A percentile compares a stretch with the other conserved stretches of the same genome.
Conservation (phyloP, 148 eudicot genomes). For the Chenopodium suecicum region DNA sequence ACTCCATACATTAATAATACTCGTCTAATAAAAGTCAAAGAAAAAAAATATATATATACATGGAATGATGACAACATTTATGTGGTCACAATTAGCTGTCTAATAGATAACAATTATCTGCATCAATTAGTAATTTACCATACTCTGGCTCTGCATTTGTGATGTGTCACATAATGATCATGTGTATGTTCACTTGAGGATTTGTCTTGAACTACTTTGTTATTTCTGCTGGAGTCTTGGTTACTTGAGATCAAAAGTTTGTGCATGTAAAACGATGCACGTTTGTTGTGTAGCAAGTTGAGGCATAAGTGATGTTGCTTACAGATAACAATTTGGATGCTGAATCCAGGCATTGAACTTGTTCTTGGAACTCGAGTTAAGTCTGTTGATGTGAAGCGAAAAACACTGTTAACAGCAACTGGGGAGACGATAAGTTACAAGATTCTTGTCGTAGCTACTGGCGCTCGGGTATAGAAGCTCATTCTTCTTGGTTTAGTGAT, state of each 20-base stretch:
- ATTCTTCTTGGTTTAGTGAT: constrained; percentile 20
- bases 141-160: background rate
- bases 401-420: constrained; percentile 75
- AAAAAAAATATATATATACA: background rate
- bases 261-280: background rate
- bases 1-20: background rate
- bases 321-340: constrained; percentile 12
- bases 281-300: constrained; percentile 3
- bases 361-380: constrained; percentile 90
- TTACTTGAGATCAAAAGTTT: background rate
- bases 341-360: constrained; percentile 75
- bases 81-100: background rate
- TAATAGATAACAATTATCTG: background rate
- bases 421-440: constrained; percentile 99
- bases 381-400: constrained; percentile 91
- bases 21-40: background rate
- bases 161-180: background rate
- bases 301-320: constrained; percentile 13
- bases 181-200: background rate
- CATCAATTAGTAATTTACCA: background rate
- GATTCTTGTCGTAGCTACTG: constrained; percentile 90
- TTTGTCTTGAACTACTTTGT: background rate
- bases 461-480: constrained; percentile 89
- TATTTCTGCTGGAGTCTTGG: background rate
- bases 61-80: background rate